Conservation (phyloP, 345 rosid genomes). For the Lepidium aucheri region DNA sequence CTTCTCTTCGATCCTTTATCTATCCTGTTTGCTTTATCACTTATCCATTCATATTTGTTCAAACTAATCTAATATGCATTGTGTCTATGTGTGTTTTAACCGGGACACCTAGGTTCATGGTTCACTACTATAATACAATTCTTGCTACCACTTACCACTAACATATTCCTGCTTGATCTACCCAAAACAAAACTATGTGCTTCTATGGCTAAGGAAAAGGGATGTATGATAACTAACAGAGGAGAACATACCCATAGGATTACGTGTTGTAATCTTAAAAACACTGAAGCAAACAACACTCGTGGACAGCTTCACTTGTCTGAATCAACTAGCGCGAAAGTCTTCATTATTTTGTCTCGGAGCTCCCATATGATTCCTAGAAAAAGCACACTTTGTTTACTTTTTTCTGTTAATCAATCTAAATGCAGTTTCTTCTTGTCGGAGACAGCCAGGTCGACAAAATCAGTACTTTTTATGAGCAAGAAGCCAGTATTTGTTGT, state of each 20-base stretch:
- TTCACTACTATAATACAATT: neutral
- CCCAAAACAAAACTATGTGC: neutral
- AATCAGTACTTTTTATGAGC: neutral
- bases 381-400: constrained; percentile 16
- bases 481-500: neutral
- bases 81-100: neutral
- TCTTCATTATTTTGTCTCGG: constrained; percentile 23
- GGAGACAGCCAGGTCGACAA: constrained; percentile 20
- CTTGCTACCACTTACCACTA: neutral
- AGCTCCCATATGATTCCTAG: constrained; percentile 13
- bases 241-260: neutral
- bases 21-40: constrained; percentile 5
- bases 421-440: constrained; percentile 20
- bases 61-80: neutral
- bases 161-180: neutral
- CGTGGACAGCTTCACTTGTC: constrained; percentile 27
- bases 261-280: constrained; percentile 1
- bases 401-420: constrained; percentile 18
- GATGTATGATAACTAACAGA: neutral
- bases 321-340: constrained; percentile 12
- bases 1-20: neutral
- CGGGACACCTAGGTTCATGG: neutral
- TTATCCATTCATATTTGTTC: neutral
- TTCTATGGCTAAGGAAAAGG: neutral
- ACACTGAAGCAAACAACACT: constrained; percentile 9